Conservation (phyloP, 768 basidiomycete genomes). For the Artomyces pyxidatus region DNA sequence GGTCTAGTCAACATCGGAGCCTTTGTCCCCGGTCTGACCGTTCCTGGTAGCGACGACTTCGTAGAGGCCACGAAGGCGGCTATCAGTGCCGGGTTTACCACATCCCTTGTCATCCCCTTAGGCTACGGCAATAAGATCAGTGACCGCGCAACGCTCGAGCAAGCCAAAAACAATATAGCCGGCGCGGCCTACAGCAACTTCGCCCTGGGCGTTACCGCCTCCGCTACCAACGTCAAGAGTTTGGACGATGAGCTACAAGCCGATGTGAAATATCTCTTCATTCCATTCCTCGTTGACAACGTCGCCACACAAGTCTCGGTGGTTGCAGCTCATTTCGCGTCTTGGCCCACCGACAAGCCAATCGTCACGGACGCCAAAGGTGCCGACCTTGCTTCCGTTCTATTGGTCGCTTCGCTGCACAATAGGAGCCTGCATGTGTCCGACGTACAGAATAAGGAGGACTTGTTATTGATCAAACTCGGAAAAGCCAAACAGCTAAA, state of each 20-base stretch:
- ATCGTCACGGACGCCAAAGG: constrained; percentile 91
- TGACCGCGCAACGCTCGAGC: constrained; percentile 60
- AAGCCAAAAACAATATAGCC: constrained; percentile 55
- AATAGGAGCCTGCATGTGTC: constrained; percentile 84
- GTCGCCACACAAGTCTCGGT: constrained; percentile 53
- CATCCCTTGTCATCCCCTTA: constrained; percentile 68
- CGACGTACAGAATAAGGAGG: constrained; percentile 79
- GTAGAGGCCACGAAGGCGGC: constrained; percentile 69
- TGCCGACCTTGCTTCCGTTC: constrained; percentile 85
- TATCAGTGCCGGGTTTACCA: constrained; percentile 85
- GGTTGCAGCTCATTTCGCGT: constrained; percentile 79
- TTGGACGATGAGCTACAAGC: constrained; percentile 71
- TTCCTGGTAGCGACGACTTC: constrained; percentile 49
- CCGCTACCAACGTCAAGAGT: constrained; percentile 49
- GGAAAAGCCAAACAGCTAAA: constrained; percentile 92
- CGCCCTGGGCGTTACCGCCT: constrained; percentile 73
- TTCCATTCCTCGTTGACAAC: constrained; percentile 57
- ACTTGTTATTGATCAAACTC: constrained; percentile 82
- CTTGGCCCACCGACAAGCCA: constrained; percentile 89
- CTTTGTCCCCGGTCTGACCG: constrained; percentile 69
- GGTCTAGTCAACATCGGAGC: constrained; percentile 85
- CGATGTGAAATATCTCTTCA: constrained; percentile 79
- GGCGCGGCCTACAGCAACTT: constrained; percentile 80
- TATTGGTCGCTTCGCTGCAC: constrained; percentile 90
- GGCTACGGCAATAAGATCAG: constrained; percentile 55